Conservation (phyloP, 2,329 filamentous ascomycete species). For the Sporothrix euskadiensis region DNA sequence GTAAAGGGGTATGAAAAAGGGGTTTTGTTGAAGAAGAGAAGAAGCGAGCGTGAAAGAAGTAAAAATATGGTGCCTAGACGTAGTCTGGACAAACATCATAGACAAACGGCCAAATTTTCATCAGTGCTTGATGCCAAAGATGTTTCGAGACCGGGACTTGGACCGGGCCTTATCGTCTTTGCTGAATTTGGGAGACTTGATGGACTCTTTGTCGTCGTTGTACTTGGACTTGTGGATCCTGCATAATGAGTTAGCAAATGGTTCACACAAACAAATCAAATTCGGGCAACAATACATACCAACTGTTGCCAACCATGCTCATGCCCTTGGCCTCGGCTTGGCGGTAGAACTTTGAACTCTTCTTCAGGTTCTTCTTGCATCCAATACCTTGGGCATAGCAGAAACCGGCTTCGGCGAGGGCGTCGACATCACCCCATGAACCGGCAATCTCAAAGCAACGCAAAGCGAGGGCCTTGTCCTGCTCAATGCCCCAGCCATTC, state of each 20-base stretch:
- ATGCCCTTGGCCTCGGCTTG: conserved; percentile 90
- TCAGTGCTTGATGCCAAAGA: conserved; percentile 58
- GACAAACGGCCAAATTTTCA: not conserved
- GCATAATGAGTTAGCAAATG: conserved; percentile 22
- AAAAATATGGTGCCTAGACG: not conserved
- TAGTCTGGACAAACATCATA: no score
- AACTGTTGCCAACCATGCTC: conserved; percentile 97
- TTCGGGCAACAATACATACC: conserved; percentile 59
- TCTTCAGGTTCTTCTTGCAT: conserved; percentile 94
- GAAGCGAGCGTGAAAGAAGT: conserved; percentile 29
- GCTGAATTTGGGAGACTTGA: conserved; percentile 50
- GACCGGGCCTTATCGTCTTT: conserved; percentile 71
- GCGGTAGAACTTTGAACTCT: conserved; percentile 87
- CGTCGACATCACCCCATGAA: conserved; percentile 92
- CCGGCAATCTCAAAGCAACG: conserved; percentile 96
- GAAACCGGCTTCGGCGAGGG: conserved; percentile 89
- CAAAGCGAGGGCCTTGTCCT: conserved; percentile 83
- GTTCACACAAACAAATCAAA: not conserved
- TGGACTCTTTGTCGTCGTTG: conserved; percentile 59
- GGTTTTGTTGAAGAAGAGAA: conserved; percentile 26
- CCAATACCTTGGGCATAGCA: conserved; percentile 94
- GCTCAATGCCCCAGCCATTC: conserved; percentile 96
- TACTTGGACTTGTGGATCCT: conserved; percentile 99
- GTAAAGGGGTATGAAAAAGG: conserved; percentile 26
- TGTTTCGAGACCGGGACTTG: conserved; percentile 71